Percentiles rank a stretch among this genome's conserved stretches.
These are phyloP conservation scores for Hydnum rufescens DNA, from an alignment of 768 basidiomycete genomes.

Conservation along the genomic window DNA sequence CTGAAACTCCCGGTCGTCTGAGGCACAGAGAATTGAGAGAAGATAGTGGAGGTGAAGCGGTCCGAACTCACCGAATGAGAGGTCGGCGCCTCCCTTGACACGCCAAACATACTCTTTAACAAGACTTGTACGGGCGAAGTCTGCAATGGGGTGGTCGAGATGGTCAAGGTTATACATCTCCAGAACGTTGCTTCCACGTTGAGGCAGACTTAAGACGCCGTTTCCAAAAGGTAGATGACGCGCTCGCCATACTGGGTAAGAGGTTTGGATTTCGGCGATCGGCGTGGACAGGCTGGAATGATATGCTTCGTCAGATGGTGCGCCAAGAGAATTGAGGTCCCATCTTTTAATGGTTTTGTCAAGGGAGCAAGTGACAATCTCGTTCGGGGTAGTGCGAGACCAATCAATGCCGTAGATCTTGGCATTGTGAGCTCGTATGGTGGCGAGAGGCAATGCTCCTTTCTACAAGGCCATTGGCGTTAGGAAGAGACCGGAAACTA, in stretches of 20 bases:
- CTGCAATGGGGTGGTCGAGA: slow-evolving; percentile 35
- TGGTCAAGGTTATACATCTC: slow-evolving; percentile 54
- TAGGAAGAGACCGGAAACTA: too few relatives aligned
- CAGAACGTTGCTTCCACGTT: slow-evolving; percentile 63
- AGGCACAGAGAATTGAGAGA: slow-evolving; percentile 12
- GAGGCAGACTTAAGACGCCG: slow-evolving; percentile 73
- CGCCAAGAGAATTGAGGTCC: slow-evolving; percentile 23
- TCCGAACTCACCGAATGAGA: slow-evolving; percentile 25
- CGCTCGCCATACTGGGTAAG: slow-evolving; percentile 89
- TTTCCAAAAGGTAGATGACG: slow-evolving; percentile 80
- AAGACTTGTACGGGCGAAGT: slow-evolving; percentile 79
- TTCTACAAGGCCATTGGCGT: slow-evolving; percentile 46
- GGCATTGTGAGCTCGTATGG: slow-evolving; percentile 62
- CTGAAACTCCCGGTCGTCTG: slow-evolving; percentile 36
- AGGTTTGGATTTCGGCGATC: slow-evolving; percentile 35
- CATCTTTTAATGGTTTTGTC: slow-evolving; percentile 87
- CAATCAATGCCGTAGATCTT: slow-evolving; percentile 98
- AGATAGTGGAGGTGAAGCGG: not conserved
- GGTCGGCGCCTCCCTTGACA: slow-evolving; percentile 27
- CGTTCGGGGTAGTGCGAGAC: slow-evolving; percentile 52
- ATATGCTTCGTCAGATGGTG: not conserved
- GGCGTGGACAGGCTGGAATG: slow-evolving; percentile 1
- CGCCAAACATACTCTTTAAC: slow-evolving; percentile 99
- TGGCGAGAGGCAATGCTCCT: slow-evolving; percentile 63
- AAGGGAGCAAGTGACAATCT: slow-evolving; percentile 84